These are phyloP conservation scores for Teunomyces atbi DNA, from an alignment of 805 yeast species.

Conservation along the genomic window DNA sequence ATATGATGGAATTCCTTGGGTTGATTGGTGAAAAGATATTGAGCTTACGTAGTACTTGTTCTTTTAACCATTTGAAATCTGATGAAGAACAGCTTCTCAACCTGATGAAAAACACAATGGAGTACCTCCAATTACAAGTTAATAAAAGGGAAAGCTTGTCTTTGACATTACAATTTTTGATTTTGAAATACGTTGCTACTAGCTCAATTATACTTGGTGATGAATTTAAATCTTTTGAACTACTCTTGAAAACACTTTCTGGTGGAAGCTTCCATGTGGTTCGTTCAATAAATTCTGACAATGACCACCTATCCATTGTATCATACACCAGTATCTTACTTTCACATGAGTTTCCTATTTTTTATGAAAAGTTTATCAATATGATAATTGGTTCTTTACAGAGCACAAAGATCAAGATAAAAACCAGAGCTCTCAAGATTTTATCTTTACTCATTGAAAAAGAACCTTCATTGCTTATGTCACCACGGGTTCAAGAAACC, in stretches of 20 bases:
- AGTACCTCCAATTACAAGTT: slow-evolving; percentile 14
- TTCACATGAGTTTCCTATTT: slow-evolving; percentile 28
- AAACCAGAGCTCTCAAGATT: slow-evolving; percentile 61
- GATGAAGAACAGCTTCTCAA: slow-evolving; percentile 6
- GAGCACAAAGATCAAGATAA: slow-evolving; percentile 30
- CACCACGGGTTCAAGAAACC: slow-evolving; percentile 50
- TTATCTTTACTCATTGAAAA: slow-evolving; percentile 53
- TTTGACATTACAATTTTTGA: slow-evolving; percentile 13
- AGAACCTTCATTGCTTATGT: slow-evolving; percentile 50
- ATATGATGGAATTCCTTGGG: slow-evolving; percentile 62
- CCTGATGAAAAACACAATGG: slow-evolving; percentile 11
- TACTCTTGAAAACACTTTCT: not conserved
- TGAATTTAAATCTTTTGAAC: slow-evolving; percentile 4
- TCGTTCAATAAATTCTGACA: slow-evolving; percentile 1
- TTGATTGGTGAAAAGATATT: slow-evolving; percentile 52
- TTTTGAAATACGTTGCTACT: slow-evolving; percentile 11
- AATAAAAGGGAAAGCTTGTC: slow-evolving; percentile 9
- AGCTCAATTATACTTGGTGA: not conserved
- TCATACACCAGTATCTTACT: slow-evolving; percentile 23
- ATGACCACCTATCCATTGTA: slow-evolving; percentile 12
- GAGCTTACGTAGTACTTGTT: slow-evolving; percentile 24
- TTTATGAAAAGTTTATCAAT: slow-evolving; percentile 54
- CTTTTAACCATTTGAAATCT: slow-evolving; percentile 6
- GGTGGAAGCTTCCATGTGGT: not conserved
- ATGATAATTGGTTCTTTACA: slow-evolving; percentile 40